Evolutionary conservation across 768 basidiomycete species (phyloP).

Genomic region (Trametes elegans): DNA sequence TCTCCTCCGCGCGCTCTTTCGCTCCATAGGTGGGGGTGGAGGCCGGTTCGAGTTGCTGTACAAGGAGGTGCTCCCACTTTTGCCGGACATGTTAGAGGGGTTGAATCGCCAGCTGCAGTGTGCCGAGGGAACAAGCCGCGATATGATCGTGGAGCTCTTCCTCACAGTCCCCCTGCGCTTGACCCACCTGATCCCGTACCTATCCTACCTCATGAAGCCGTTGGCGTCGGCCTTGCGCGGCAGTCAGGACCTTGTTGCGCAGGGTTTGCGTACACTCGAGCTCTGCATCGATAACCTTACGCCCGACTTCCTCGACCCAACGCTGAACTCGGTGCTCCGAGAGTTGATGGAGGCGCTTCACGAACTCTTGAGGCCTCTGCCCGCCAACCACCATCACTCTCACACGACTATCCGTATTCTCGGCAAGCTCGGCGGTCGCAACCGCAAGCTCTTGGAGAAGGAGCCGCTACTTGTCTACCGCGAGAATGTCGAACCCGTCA

Average conservation of each 20-base stretch:
- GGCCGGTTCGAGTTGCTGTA: conserved; percentile 93
- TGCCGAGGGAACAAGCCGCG: conserved; percentile 77
- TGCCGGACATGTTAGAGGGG: conserved; percentile 96
- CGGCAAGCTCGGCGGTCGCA: conserved; percentile 94
- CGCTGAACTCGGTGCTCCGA: conserved; percentile 85
- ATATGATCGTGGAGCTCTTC: conserved; percentile 96
- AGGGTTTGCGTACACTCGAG: conserved; percentile 94
- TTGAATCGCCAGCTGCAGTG: conserved; percentile 87
- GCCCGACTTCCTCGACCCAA: conserved; percentile 96
- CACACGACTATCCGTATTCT: conserved; percentile 95
- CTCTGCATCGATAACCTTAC: conserved; percentile 99
- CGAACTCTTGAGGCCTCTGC: conserved; percentile 85
- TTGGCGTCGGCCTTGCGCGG: conserved; percentile 88
- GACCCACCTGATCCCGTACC: conserved; percentile 92
- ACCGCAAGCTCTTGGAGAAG: conserved; percentile 79
- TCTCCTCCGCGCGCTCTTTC: conserved; percentile 87
- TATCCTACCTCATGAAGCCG: conserved; percentile 95
- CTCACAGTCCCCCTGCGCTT: conserved; percentile 94
- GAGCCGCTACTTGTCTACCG: conserved; percentile 75
- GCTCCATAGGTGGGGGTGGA: conserved; percentile 87
- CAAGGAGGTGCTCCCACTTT: conserved; percentile 91
- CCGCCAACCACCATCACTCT: conserved; percentile 84
- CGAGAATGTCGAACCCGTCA: conserved; percentile 67
- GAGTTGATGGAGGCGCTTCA: conserved; percentile 96
- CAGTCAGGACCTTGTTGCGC: conserved; percentile 85